Conservation (phyloP, 805 yeast genomes). For the Saturnispora hagleri region DNA sequence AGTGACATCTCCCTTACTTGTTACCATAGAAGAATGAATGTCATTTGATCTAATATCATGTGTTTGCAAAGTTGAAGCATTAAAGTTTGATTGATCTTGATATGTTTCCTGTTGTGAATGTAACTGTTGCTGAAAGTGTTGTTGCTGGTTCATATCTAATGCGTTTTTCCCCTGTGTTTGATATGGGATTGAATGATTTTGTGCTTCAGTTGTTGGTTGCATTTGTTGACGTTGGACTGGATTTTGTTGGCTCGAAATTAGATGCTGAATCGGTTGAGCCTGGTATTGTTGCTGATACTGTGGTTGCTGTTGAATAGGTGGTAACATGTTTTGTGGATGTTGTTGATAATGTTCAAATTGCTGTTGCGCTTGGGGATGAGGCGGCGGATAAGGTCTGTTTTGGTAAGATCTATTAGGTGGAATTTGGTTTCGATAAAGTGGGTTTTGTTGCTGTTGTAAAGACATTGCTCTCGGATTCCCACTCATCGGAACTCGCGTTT, state of each 20-base stretch:
- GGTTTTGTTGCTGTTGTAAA: slow-evolving; percentile 4
- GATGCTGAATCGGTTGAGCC: neutral
- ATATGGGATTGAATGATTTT: neutral
- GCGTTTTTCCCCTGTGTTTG: neutral
- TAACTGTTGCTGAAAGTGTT: neutral
- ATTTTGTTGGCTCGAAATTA: neutral
- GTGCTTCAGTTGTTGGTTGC: neutral
- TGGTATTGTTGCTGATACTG: neutral
- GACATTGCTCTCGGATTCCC: slow-evolving; percentile 24
- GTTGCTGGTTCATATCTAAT: neutral
- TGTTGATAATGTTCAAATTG: neutral
- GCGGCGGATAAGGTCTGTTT: neutral
- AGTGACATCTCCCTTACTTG: neutral
- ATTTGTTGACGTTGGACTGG: neutral
- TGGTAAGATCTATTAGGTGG: neutral
- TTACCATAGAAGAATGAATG: neutral
- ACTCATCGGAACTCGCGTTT: slow-evolving; percentile 10
- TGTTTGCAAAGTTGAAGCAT: neutral
- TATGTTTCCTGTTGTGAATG: neutral
- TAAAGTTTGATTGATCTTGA: neutral
- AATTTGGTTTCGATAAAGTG: neutral
- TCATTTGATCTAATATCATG: neutral
- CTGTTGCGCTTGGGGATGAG: neutral
- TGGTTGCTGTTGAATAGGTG: neutral
- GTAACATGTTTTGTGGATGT: neutral